These are phyloP conservation scores for Torulaspora franciscae DNA, from an alignment of 805 yeast genomes.

Conservation along the genomic window DNA sequence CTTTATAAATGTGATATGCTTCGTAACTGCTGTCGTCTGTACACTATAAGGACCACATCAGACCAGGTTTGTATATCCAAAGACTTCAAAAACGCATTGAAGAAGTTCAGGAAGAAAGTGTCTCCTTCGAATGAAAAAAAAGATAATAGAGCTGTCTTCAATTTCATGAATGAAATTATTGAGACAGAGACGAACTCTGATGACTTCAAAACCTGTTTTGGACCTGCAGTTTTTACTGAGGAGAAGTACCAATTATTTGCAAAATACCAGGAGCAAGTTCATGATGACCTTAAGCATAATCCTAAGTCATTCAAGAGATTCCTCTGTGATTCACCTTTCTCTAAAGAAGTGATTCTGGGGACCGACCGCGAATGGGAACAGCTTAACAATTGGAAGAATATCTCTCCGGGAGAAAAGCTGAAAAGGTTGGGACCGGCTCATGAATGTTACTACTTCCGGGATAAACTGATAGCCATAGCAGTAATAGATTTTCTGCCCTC, in stretches of 20 bases:
- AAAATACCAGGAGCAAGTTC: conserved; percentile 68
- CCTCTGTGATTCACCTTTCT: conserved; percentile 65
- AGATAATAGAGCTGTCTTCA: conserved; percentile 19
- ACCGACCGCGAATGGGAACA: conserved; percentile 27
- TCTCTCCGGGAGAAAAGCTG: conserved; percentile 18
- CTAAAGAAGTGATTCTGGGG: conserved; percentile 23
- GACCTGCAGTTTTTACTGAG: conserved; percentile 45
- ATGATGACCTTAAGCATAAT: conserved; percentile 53
- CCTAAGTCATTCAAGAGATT: conserved; percentile 53
- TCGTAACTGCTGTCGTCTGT: conserved; percentile 72
- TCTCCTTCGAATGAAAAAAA: neutral
- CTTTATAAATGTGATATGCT: conserved; percentile 62
- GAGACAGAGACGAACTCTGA: conserved; percentile 36
- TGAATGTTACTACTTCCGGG: conserved; percentile 68
- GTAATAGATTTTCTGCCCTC: conserved; percentile 73
- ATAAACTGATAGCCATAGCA: conserved; percentile 63
- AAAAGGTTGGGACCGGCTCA: conserved; percentile 58
- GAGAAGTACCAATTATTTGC: conserved; percentile 61
- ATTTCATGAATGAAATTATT: conserved; percentile 36
- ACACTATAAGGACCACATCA: conserved; percentile 64
- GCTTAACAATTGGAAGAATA: conserved; percentile 38
- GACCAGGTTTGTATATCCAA: conserved; percentile 47
- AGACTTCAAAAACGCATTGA: conserved; percentile 62
- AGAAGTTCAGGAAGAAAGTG: conserved; percentile 45
- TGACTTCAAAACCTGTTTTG: conserved; percentile 44